These are phyloP conservation scores for Tuber umbilicatum DNA, from an alignment of 495 filamentous ascomycete species.

Conservation along the genomic window DNA sequence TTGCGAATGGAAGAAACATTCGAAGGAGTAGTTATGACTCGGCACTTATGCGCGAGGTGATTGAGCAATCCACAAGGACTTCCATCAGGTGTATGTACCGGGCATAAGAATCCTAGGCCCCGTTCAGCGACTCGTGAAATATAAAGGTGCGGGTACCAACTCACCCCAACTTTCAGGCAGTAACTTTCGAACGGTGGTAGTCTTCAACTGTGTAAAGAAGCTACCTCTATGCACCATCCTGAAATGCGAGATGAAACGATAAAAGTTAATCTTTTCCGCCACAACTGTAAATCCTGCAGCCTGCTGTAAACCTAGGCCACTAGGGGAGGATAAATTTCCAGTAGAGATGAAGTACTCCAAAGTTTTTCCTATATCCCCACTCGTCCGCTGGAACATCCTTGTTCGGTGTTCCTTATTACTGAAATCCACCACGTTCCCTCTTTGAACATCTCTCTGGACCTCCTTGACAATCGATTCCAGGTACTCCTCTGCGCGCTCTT, in stretches of 20 bases:
- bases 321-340: constrained; percentile 83
- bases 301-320: constrained; percentile 89
- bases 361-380: constrained; percentile 77
- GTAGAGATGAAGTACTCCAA: constrained; percentile 95
- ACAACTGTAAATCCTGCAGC: constrained; percentile 91
- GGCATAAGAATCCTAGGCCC: constrained; percentile 66
- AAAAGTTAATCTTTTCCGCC: constrained; percentile 98
- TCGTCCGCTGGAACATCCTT: constrained; percentile 68
- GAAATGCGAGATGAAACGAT: constrained; percentile 97
- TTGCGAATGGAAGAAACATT: constrained; percentile 66
- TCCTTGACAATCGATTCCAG: constrained; percentile 67
- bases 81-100: constrained; percentile 96
- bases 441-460: constrained; percentile 47
- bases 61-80: constrained; percentile 89
- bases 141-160: constrained; percentile 7
- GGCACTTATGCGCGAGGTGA: constrained; percentile 92
- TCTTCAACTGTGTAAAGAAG: constrained; percentile 97
- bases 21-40: constrained; percentile 64
- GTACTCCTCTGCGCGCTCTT: constrained; percentile 87
- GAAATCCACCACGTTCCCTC: constrained; percentile 31
- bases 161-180: constrained; percentile 89
- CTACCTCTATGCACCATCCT: constrained; percentile 98
- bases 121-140: constrained; percentile 6
- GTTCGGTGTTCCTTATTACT: constrained; percentile 67
- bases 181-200: constrained; percentile 90